Evolutionary conservation across 768 basidiomycete species (phyloP), one percentile per base, ranked within the genome.

Genomic region (Xanthoconium purpureum): DNA sequence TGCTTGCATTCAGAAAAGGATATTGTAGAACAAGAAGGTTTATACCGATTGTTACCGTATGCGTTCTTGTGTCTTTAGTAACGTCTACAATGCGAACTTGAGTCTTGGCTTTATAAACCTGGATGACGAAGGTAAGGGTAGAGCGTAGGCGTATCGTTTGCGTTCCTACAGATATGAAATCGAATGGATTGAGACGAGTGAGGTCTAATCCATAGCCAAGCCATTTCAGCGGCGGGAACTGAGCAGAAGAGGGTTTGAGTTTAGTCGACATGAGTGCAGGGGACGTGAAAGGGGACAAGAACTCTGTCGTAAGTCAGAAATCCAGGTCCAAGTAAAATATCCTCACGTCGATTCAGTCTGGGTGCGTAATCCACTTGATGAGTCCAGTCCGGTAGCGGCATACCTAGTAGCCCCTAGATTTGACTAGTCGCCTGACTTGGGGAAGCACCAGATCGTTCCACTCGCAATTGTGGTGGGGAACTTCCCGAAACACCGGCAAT

Each of bases 191-290:
- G 13, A 53, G 4, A 13, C 37, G 44, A 40, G 55, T 42, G 13
- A 56, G 44, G 38, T 56, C 42, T 38, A 56, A 7, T 4, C 55
- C 55, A 40, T 29, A 56, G 14, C 55, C 55, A 3, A 56, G n/a
- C 50, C 50, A 52, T n/a, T 37, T 44, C 44, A 56, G 29, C 12
- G 55, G 50, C 36, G 50, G 55, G 12, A 56, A 56, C n/a, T 52
- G 40, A 24, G 35, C 24, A 24, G 24, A 4, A 24, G 24, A 24
- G 4, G 20, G n/a, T 5, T 20, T 2, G 37, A 9, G 20, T 35
- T 49, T 14, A 11, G 32, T n/a, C n/a, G 53, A 42, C 53, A 54
- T 47, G 20, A 18, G 17, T 45, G 10, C 17, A n/a, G 11, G 29
- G 29, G 28, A 45, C 2, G 24, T 24, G 24, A 24, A 24, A 4